Conservation (phyloP, 257 asterid species). For the Fraxinus excelsior region DNA sequence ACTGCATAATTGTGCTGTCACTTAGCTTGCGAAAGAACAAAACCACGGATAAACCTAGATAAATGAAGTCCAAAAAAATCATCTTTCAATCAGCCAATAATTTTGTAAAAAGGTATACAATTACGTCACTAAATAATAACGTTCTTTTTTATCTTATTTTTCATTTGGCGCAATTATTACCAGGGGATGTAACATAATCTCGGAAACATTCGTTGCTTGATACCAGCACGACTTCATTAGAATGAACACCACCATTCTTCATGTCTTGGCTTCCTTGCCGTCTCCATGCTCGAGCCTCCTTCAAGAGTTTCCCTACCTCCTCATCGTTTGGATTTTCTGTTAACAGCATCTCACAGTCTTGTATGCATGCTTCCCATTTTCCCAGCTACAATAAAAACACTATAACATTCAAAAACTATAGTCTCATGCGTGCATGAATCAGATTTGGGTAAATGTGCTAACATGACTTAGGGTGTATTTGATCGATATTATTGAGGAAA, state of each 20-base stretch:
- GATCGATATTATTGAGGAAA: no score
- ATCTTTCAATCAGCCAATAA: background rate
- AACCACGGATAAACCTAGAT: conserved; percentile 44
- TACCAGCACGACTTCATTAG: conserved; percentile 32
- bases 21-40: conserved; percentile 45
- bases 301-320: conserved; percentile 49
- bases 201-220: conserved; percentile 48
- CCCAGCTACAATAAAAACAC: conserved; percentile 38
- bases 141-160: background rate
- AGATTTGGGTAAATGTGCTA: background rate
- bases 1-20: conserved; percentile 32
- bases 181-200: conserved; percentile 44
- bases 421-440: background rate
- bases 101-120: background rate
- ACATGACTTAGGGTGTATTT: no score
- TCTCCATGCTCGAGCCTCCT: conserved; percentile 40
- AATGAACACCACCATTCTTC: conserved; percentile 11
- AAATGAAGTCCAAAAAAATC: background rate
- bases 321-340: conserved; percentile 53
- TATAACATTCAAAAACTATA: background rate
- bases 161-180: conserved; percentile 23
- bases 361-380: conserved; percentile 66
- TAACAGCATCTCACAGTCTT: conserved; percentile 58
- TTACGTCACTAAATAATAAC: background rate
- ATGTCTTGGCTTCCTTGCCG: background rate